Evolutionary conservation across 2,329 filamentous ascomycete species (phyloP), one percentile per base, ranked within the genome.

Genomic region (Dactylellina drechsleri): DNA sequence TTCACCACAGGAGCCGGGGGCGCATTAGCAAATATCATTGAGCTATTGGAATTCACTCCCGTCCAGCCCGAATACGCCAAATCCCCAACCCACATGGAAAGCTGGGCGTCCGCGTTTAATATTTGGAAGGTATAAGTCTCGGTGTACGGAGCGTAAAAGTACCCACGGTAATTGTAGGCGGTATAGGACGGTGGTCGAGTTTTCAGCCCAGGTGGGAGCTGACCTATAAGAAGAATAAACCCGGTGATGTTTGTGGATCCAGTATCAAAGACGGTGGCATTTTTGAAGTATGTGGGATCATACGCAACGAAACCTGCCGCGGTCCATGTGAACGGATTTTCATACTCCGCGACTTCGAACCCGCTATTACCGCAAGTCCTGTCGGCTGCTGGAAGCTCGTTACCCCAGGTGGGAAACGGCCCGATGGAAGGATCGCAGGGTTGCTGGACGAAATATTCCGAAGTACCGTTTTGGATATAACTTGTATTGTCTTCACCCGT

Each of bases 111-210:
- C n/a, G 40, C 12, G 10, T 12, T 54, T 61, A 10, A 70, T 65
- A 75, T 77, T 68, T 74, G 64, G 66, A 45, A 36, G 16, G 10
- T 49, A 49, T 47, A 75, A 66, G 76, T 68, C 58, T 13, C 70
- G 76, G 4, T 74, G 77, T 72, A 61, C 50, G 2, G 64, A 68
- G 16, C 77, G 76, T 52, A 76, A 60, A 31, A 61, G 40, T 10
- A 77, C 77, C 57, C 77, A 75, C 74, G 76, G 71, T 18, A 76
- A 65, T 50, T 70, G 77, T 71, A 75, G 67, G n/a, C 47, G 28
- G 41, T 57, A 47, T 5, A 36, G 66, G 12, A 43, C 15, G 64
- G 43, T 40, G 54, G 56, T n/a, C 28, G 58, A 47, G 10, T 26
- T 31, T 23, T 68, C 5, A 43, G n/a, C 10, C 40, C 40, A 43